Evolutionary conservation across 2,329 filamentous ascomycete species (phyloP), one percentile per base, ranked within the genome.

Genomic region (Sclerotinia glacialis): DNA sequence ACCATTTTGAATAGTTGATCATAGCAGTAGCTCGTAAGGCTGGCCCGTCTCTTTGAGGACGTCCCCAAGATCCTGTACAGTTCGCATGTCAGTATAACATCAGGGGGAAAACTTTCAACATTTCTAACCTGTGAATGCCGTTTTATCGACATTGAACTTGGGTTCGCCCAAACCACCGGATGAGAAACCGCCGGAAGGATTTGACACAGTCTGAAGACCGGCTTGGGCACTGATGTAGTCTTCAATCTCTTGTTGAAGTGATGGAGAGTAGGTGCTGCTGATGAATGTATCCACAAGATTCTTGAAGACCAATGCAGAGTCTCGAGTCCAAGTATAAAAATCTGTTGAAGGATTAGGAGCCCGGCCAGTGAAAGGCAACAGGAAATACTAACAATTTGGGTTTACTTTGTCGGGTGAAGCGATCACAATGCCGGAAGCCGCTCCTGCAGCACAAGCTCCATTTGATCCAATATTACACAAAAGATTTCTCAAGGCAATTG

Each of bases 21-120:
- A 95, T 78, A 2, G 91, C 86, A 55, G 86, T 91, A 1, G 90
- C 91, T 61, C 92, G 84, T 49, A 95, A 83, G 28, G 91, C 86
- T 31, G 92, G 91, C 0, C 91, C 91, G 77, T 95, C 91, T 52
- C 89, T 83, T 77, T 95, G 91, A 16, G 91, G 91, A 26, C 91
- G 86, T 37, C 90, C 91, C 91, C 91, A 94, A 7, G 79, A 63
- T 16, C 75, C 58, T 61, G 28, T 21, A 23, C 5, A 49, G 21
- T 21, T 47, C 46, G 49, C 31, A 49, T 40, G 46, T 61, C 58
- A 61, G 44, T 50, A 34, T 26, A 14, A 47, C 28, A 26, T 21
- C 31, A 26, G 14, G n/a, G 11, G 26, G 16, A 49, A 5, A 40
- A 23, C 3, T 23, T 26, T 61, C 9, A 8, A 49, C 1, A 21